These are phyloP conservation scores for Boletus speciosus DNA, from an alignment of 768 basidiomycete genomes.

Conservation along the genomic window DNA sequence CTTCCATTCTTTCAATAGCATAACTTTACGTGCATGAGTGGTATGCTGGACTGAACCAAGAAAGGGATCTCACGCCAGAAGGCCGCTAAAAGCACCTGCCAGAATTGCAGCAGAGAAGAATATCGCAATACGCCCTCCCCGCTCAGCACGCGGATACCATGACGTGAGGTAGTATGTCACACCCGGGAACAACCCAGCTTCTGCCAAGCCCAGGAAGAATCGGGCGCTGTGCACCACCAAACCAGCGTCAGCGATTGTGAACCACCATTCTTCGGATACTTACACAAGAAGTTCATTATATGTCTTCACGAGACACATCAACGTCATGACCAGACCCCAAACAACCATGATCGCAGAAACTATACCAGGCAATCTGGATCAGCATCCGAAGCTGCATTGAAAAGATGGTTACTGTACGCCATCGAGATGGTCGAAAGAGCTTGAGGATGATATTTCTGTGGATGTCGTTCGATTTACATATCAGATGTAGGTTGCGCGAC, in stretches of 20 bases:
- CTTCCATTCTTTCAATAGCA: constrained; percentile 32
- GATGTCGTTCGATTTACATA: background rate
- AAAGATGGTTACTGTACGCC: constrained; percentile 20
- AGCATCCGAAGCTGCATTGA: background rate
- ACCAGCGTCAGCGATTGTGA: background rate
- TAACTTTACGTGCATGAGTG: constrained; percentile 28
- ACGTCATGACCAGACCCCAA: constrained; percentile 37
- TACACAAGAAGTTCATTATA: constrained; percentile 29
- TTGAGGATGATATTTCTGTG: constrained; percentile 37
- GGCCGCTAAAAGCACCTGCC: constrained; percentile 47
- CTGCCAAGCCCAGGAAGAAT: constrained; percentile 44
- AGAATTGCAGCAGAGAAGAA: constrained; percentile 58
- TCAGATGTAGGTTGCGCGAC: constrained; percentile 4
- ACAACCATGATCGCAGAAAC: constrained; percentile 36
- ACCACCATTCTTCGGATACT: constrained; percentile 1
- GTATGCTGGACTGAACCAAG: background rate
- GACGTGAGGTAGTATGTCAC: constrained; percentile 44
- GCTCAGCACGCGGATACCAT: constrained; percentile 59
- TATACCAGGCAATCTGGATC: constrained; percentile 19
- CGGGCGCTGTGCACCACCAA: constrained; percentile 27
- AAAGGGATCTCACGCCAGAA: constrained; percentile 39
- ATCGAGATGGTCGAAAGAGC: constrained; percentile 32
- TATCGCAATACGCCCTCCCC: constrained; percentile 51
- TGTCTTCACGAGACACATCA: constrained; percentile 37
- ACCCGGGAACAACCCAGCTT: constrained; percentile 42